These are phyloP conservation scores for Phytophthora capsici DNA, from an alignment of 352 stramenopile genomes.

Conservation along the genomic window DNA sequence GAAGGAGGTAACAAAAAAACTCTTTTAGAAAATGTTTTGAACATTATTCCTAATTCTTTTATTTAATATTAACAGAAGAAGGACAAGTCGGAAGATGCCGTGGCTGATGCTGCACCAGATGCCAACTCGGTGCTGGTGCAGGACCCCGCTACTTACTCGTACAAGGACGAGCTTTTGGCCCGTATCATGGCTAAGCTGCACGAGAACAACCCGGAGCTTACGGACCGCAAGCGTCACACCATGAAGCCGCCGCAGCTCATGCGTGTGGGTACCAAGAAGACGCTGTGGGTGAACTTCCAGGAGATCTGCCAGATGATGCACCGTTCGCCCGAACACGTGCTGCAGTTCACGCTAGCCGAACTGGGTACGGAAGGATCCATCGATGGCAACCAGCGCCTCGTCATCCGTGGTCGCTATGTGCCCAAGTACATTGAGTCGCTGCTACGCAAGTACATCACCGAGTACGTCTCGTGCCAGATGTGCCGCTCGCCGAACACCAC, in stretches of 20 bases:
- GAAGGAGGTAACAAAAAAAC: constrained; percentile 65
- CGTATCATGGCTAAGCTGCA: constrained; percentile 95
- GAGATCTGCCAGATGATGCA: constrained; percentile 99
- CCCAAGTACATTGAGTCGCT: constrained; percentile 99
- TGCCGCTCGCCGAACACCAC: constrained; percentile 98
- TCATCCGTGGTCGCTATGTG: constrained; percentile 98
- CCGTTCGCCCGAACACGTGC: constrained; percentile 98
- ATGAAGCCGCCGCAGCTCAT: constrained; percentile 93
- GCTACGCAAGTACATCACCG: constrained; percentile 99
- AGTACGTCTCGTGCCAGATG: constrained; percentile 99
- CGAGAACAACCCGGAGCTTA: constrained; percentile 96
- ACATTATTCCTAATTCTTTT: not conserved
- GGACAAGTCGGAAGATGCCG: constrained; percentile 43
- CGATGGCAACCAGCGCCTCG: constrained; percentile 98
- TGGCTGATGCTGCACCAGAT: constrained; percentile 38
- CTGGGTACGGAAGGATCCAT: constrained; percentile 99
- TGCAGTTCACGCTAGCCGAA: constrained; percentile 99
- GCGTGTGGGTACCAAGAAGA: constrained; percentile 97
- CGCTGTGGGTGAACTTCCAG: constrained; percentile 99
- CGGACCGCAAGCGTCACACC: constrained; percentile 94
- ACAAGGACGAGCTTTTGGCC: constrained; percentile 95
- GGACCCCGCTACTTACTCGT: constrained; percentile 94
- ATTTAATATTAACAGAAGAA: constrained; percentile 56
- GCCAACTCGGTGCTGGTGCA: constrained; percentile 72
- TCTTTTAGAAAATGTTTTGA: not conserved